Base-by-base conservation (phyloP, 1,284 basidiomycete genomes). In the Pseudomicrostroma phylloplanum region DNA sequence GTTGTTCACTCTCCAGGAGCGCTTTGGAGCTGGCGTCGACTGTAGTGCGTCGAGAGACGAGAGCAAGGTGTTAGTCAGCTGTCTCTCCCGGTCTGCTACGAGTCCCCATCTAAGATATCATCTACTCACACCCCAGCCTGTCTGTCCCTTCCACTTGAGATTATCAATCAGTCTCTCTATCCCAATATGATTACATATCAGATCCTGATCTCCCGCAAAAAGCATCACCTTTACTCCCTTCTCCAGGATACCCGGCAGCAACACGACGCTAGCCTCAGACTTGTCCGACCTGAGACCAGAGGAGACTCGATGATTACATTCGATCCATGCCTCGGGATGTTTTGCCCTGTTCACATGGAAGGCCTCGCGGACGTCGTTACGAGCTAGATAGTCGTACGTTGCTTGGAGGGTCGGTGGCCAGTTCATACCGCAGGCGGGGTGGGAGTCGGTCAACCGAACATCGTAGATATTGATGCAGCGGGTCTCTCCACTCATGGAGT, bases 401-500 rank as follows among this genome's bases (percentile, higher is more conserved):
- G 88, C 86, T 9, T 83, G 79, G 25, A 98, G 85, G 68, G 92
- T 91, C n/a, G 88, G 87, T 3, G 94, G 94, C 94, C 94, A 99
- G 80, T 94, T 94, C 91, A 97, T 90, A 0, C 94, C 94, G 80
- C 94, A 99, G 1, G 86, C 88, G n/a, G 93, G 93, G 55, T 80
- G 82, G 13, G 84, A 84, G 78, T 99, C 96, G 60, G 88, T 86
- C 30, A 91, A 81, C 40, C 96, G 88, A 21, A 97, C 86, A 75
- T 99, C 96, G 74, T 98, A 99, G 54, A 97, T 87, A 79, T 99
- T 99, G 72, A 93, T 83, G 80, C 94, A 99, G 80, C 86, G 88
- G 2, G 68, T 53, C 11, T 62, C 63, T 3, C 55, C 60, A n/a
- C 54, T 60, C 21, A 60, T 66, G 41, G 62, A 30, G 17, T 57